Evolutionary conservation across 768 basidiomycete species (phyloP), one percentile per base, ranked within the genome.

Genomic region (Lactarius evosmus): DNA sequence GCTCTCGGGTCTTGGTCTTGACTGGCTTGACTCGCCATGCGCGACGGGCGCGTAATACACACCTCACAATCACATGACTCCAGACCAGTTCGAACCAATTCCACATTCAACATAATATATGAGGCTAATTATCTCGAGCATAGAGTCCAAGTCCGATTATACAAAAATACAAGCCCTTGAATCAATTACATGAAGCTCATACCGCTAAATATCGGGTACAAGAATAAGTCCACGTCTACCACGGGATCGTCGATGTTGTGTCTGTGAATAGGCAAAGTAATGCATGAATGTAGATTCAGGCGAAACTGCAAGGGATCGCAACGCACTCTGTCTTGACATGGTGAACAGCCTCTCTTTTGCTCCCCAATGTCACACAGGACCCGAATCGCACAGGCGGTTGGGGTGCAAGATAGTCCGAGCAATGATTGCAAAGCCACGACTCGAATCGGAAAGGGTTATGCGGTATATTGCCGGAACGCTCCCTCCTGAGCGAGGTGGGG

Each of bases 401-500:
- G 36, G 54, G 63, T 11, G 49, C 38, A 16, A 56, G 54, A 56
- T 56, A 52, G 32, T 57, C 55, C 11, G 46, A 34, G 8, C 64
- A 65, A 41, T 61, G 64, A 36, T 65, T 65, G 55, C 64, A 65
- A 57, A 65, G 60, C 64, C 64, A 65, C 12, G 30, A 51, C 19
- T 52, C 41, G 9, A 19, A 4, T 44, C 12, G 38, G 25, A 17
- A 50, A 33, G 33, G 41, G 8, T 9, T 19, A 27, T 27, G 17
- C 29, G 22, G 3, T 22, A 25, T 8, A 4, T 17, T 17, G 16
- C n/a, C 3, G 7, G 40, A 29, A 30, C 41, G 32, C 27, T 49
- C 30, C 6, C 19, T 22, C 57, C 2, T 33, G 3, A 41, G 1
- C 29, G 17, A n/a, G 38, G 40, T 22, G 44, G 41, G 4, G 32